These are phyloP conservation scores for Saccharomyces hybrid DNA, from an alignment of 1,139 yeast species.

Conservation along the genomic window DNA sequence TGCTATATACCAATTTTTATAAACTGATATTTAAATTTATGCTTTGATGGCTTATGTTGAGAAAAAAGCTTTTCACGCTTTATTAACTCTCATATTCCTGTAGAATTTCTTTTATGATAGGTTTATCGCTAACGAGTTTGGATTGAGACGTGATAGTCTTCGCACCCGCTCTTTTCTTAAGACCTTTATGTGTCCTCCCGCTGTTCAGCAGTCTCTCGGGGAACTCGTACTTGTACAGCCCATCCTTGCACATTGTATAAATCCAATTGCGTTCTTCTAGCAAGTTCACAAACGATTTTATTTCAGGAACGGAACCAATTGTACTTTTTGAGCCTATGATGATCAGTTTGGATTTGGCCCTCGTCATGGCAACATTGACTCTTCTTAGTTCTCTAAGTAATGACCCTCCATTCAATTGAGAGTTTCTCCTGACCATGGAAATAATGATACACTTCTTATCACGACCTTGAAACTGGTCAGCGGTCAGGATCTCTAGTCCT, in stretches of 20 bases:
- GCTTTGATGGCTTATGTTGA: background rate
- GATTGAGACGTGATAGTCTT: conserved; percentile 12
- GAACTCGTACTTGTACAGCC: conserved; percentile 15
- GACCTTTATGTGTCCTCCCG: background rate
- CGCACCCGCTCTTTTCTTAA: background rate
- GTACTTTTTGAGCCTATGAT: conserved; percentile 73
- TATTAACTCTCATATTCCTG: conserved; percentile 5
- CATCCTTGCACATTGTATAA: conserved; percentile 29
- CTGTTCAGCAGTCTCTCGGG: background rate
- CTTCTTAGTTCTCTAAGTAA: conserved; percentile 84
- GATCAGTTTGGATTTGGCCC: conserved; percentile 79
- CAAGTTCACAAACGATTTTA: conserved; percentile 56
- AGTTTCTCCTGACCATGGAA: conserved; percentile 79
- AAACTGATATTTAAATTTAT: background rate
- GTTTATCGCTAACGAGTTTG: conserved; percentile 14
- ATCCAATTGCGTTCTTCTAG: conserved; percentile 60
- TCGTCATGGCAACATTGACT: conserved; percentile 86
- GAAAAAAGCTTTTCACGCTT: background rate
- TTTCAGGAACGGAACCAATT: conserved; percentile 46
- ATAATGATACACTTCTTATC: conserved; percentile 87
- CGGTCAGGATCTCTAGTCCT: conserved; percentile 74
- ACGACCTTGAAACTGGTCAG: conserved; percentile 93
- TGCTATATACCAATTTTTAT: background rate
- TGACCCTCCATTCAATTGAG: conserved; percentile 62
- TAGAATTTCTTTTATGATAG: conserved; percentile 16